These are phyloP conservation scores for Syzygium malaccense DNA, from an alignment of 441 rosid species.

Conservation along the genomic window DNA sequence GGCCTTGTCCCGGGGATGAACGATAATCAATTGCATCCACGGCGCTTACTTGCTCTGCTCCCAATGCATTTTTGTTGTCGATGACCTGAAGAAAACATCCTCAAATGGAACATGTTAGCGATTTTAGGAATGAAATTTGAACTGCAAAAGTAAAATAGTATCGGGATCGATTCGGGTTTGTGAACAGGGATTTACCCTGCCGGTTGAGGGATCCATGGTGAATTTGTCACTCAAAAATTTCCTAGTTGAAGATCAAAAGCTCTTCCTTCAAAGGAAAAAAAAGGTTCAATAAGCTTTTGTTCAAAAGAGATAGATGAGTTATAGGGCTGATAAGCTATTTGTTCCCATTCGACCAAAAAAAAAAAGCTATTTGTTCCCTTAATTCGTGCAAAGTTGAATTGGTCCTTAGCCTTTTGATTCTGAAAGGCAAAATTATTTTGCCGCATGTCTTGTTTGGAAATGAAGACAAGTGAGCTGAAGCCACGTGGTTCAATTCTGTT, in stretches of 20 bases:
- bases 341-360: neutral
- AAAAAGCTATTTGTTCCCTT: neutral
- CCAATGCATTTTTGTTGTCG: slow-evolving; percentile 7
- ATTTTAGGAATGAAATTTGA: neutral
- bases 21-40: slow-evolving; percentile 28
- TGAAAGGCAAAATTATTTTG: neutral
- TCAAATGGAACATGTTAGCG: neutral
- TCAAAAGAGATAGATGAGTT: neutral
- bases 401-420: neutral
- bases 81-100: neutral
- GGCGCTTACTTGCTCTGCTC: slow-evolving; percentile 22
- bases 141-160: neutral
- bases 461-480: neutral
- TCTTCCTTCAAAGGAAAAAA: neutral
- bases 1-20: slow-evolving; percentile 47
- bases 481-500: neutral
- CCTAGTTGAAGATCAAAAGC: neutral
- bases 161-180: accelerated
- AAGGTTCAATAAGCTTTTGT: neutral
- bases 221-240: neutral
- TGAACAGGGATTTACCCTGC: neutral
- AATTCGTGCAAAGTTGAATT: neutral
- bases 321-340: neutral
- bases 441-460: neutral
- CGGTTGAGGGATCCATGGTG: neutral